Base-by-base conservation (phyloP, 257 asterid species). In the Penstemon davidsonii region DNA sequence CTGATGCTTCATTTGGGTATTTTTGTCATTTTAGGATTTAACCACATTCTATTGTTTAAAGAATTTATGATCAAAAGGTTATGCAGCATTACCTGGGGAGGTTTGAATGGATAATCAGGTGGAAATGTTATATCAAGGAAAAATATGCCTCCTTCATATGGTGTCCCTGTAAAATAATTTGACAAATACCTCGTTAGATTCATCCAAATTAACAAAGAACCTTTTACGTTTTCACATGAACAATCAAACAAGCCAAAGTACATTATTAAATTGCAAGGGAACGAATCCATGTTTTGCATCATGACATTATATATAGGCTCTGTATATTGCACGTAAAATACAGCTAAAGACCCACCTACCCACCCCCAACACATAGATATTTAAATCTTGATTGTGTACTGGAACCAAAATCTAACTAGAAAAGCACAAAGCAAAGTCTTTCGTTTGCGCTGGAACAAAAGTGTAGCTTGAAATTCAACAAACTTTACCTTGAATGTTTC, bases 41-140 rank as follows among this genome's bases (percentile, higher is more conserved):
- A 65, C 55, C 6, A 61, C 55, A 39, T 41, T 15, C 11, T 39
- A 68, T 15, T 58, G 53, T 13, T 7, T 6, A 2, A 37, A 5
- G 42, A 55, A 60, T 37, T 3, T 37, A 0, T 42, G 59, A 45
- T 49, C 18, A 1, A 8, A 54, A 60, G 38, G 55, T 7, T 39
- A 38, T 43, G 71, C 69, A 73, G 56, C 80, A 72, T 76, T 87
- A 90, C 98, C 97, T 85, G 83, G 41, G 98, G 98, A 55, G 97
- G 96, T 68, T 85, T 85, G 62, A 92, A 90, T 3, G 97, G 98
- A 74, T 92, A 88, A 78, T 92, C 94, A 51, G 61, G 76, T 4
- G 96, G 96, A 70, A 92, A 92, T 45, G 89, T 88, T 57, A 92
- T 92, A 68, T 92, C 98, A 10, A 92, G 93, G 78, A 90, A 92